Base-by-base conservation (phyloP, 768 basidiomycete species). In the Lentinula raphanica region DNA sequence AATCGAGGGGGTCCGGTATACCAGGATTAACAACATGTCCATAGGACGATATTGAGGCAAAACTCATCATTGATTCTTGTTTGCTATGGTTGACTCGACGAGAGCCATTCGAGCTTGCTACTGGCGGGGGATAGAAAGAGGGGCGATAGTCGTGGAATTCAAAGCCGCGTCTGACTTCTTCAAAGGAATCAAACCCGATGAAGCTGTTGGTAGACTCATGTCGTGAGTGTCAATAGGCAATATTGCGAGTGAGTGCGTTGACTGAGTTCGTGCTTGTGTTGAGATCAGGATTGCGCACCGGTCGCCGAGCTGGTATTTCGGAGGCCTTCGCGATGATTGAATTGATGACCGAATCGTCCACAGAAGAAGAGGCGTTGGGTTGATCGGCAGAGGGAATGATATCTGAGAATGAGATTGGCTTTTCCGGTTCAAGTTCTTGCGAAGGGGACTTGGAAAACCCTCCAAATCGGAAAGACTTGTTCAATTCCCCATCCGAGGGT, bases 21-120 rank as follows among this genome's bases (percentile, higher is more conserved):
- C 90, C 90, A 17, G 76, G 68, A 57, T 87, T 79, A 59, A 88
- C 72, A 35, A 88, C 82, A 2, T 76, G 76, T 3, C 91, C 90
- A 59, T 88, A 90, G 0, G 90, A 91, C 0, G 90, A 92, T 4
- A 92, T 80, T 0, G 90, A 91, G 0, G 87, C 86, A 51, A 92
- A 85, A 64, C 87, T 90, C 69, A 86, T 80, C 12, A 83, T 51
- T 0, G 89, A 89, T 36, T 86, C 84, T 13, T 79, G 80, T 49
- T 74, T 76, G 8, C 66, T 65, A 49, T 86, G 82, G 45, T 66
- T 70, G 13, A 58, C 68, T 25, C 72, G 74, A 17, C 72, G 73
- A 32, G 69, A 65, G 9, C 72, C 32, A 21, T 32, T 58, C 23
- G 36, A 35, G 31, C 38, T 58, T 13, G 36, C 21, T 11, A 48